Percentiles rank a stretch among this genome's conserved stretches.
Evolutionary conservation across 169 alveolate species (phyloP).

Genomic region (Plasmodium chabaudi): DNA sequence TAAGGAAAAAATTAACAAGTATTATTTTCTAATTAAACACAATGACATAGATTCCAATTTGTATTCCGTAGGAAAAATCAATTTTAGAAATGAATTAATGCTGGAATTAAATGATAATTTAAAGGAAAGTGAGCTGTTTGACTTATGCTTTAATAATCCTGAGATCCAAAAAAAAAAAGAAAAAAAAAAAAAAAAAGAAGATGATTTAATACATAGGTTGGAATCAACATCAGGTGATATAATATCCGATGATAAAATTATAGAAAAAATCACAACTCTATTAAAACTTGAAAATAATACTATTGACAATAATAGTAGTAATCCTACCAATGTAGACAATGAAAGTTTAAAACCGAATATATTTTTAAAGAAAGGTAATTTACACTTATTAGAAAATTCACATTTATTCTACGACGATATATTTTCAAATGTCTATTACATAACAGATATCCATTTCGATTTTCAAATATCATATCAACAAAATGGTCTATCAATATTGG

Average conservation of each 20-base stretch:
- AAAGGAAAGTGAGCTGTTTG: slow-evolving; percentile 45
- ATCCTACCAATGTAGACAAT: too few relatives aligned
- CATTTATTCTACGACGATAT: slow-evolving; percentile 63
- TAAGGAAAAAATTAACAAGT: slow-evolving; percentile 17
- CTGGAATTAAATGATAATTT: slow-evolving; percentile 21
- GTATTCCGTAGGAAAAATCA: slow-evolving; percentile 58
- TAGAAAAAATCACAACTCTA: slow-evolving; percentile 27
- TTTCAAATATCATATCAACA: slow-evolving; percentile 39
- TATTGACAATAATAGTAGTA: too few relatives aligned
- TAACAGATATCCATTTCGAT: slow-evolving; percentile 24
- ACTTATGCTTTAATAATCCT: slow-evolving; percentile 35
- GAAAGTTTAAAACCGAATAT: background rate
- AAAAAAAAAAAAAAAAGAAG: slow-evolving; percentile 49
- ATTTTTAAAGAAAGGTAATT: slow-evolving; percentile 16
- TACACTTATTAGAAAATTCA: slow-evolving; percentile 30
- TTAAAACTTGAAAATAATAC: slow-evolving; percentile 19
- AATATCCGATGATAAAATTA: slow-evolving; percentile 33
- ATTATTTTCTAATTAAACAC: slow-evolving; percentile 58
- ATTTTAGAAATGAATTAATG: slow-evolving; percentile 50
- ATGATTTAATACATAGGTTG: slow-evolving; percentile 21
- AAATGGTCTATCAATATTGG: slow-evolving; percentile 40
- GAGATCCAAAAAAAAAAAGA: slow-evolving; percentile 26
- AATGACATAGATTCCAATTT: background rate
- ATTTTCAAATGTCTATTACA: slow-evolving; percentile 12
- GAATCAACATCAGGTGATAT: slow-evolving; percentile 14